These are phyloP conservation scores for Fraxinus nigra DNA, from an alignment of 305 asterid genomes.

Conservation along the genomic window DNA sequence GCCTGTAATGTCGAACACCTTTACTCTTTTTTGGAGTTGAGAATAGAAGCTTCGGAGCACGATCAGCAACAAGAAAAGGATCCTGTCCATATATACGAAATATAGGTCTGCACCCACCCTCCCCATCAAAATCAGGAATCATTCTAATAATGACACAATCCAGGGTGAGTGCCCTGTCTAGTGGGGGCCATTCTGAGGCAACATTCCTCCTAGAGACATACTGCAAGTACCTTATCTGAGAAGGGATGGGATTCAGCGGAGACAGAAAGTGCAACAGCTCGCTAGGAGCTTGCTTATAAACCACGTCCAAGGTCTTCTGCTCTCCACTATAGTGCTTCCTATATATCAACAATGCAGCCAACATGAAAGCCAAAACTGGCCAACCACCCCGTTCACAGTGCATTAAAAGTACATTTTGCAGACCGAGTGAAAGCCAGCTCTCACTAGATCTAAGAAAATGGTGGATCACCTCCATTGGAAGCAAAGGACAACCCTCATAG, in stretches of 20 bases:
- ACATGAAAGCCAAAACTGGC: constrained; percentile 95
- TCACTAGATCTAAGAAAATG: constrained; percentile 87
- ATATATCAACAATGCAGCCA: constrained; percentile 82
- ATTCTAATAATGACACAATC: constrained; percentile 85
- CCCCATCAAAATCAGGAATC: constrained; percentile 84
- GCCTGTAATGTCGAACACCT: constrained; percentile 74
- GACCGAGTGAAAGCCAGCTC: constrained; percentile 96
- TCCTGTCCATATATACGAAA: constrained; percentile 88
- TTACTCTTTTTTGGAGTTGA: constrained; percentile 76
- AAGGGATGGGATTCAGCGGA: constrained; percentile 89
- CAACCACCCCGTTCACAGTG: constrained; percentile 96
- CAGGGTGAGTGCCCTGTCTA: constrained; percentile 78
- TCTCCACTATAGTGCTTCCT: constrained; percentile 84
- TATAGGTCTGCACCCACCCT: constrained; percentile 84
- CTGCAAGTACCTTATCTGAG: constrained; percentile 88
- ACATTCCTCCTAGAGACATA: constrained; percentile 89
- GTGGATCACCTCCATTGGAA: constrained; percentile 92
- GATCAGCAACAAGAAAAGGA: constrained; percentile 62
- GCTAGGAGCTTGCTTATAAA: constrained; percentile 89
- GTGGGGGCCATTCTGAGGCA: constrained; percentile 89
- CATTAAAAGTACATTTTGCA: constrained; percentile 84
- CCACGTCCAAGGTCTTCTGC: constrained; percentile 87
- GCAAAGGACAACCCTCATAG: constrained; percentile 87
- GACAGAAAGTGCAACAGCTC: constrained; percentile 76
- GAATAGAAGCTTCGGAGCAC: constrained; percentile 72